Evolutionary conservation across 176 grass and related monocot species (phyloP).

Genomic region (Oryza longistaminata): DNA sequence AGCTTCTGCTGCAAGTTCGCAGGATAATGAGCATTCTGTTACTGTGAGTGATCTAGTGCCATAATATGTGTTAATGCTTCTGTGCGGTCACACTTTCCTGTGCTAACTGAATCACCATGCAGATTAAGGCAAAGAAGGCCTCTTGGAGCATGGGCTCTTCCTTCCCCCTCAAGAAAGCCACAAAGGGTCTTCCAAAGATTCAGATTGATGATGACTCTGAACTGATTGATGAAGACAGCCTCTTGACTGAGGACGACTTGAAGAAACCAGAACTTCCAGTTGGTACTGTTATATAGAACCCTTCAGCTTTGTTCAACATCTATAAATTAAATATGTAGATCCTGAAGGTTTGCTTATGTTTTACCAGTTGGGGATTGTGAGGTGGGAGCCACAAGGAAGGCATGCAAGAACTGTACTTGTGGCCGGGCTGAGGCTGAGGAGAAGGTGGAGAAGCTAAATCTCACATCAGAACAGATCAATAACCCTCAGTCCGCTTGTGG

Average conservation of each 20-base stretch:
- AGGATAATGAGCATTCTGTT: conserved; percentile 46
- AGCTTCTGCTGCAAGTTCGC: conserved; percentile 42
- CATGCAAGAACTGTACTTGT: conserved; percentile 96
- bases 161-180: conserved; percentile 65
- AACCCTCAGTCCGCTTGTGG: conserved; percentile 92
- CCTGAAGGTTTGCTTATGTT: conserved; percentile 18
- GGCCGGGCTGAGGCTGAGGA: conserved; percentile 81
- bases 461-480: conserved; percentile 79
- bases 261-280: conserved; percentile 88
- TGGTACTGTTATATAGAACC: conserved; percentile 45
- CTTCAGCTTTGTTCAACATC: neutral
- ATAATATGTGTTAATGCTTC: neutral
- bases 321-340: neutral
- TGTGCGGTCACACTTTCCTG: neutral
- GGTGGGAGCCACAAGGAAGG: conserved; percentile 77
- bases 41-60: conserved; percentile 47
- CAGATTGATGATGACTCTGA: conserved; percentile 71
- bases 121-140: conserved; percentile 91
- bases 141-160: conserved; percentile 85
- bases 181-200: conserved; percentile 76
- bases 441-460: conserved; percentile 81
- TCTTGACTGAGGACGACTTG: conserved; percentile 89
- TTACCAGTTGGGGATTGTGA: conserved; percentile 80
- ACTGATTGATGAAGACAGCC: conserved; percentile 91
- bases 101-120: neutral